Evolutionary conservation across 306 rosid genomes (phyloP).

Genomic region (Quercus wislizeni): DNA sequence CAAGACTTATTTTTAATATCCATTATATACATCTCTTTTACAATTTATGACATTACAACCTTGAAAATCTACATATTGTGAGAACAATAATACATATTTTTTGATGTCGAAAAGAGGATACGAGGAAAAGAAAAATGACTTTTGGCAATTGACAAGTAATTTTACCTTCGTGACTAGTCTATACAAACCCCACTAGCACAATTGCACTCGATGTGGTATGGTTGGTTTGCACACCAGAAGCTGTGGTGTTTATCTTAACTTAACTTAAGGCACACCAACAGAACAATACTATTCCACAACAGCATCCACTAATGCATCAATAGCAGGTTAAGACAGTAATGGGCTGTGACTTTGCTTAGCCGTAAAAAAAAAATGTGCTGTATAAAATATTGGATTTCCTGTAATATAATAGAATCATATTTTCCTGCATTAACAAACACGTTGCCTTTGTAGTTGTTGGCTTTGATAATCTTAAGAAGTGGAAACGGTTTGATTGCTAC

Average conservation of each 20-base stretch:
- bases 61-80: too few relatives aligned
- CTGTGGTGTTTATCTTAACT: background rate
- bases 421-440: slow-evolving; percentile 20
- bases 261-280: background rate
- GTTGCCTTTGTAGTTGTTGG: slow-evolving; percentile 14
- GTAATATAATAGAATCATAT: background rate
- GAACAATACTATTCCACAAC: background rate
- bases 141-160: too few relatives aligned
- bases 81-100: too few relatives aligned
- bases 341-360: slow-evolving; percentile 19
- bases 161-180: too few relatives aligned
- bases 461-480: slow-evolving; percentile 20
- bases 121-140: too few relatives aligned
- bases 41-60: too few relatives aligned
- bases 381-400: background rate
- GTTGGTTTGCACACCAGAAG: background rate
- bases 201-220: background rate
- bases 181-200: background rate
- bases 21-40: too few relatives aligned
- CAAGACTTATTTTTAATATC: too few relatives aligned
- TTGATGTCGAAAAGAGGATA: too few relatives aligned
- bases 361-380: background rate
- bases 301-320: background rate
- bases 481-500: slow-evolving; percentile 15
- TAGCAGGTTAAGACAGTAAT: background rate